Percentiles rank a stretch among this genome's conserved stretches.
phyloP scores from a whole-genome alignment of 768 basidiomycete species.

The Termitomyces sp. region DNA sequence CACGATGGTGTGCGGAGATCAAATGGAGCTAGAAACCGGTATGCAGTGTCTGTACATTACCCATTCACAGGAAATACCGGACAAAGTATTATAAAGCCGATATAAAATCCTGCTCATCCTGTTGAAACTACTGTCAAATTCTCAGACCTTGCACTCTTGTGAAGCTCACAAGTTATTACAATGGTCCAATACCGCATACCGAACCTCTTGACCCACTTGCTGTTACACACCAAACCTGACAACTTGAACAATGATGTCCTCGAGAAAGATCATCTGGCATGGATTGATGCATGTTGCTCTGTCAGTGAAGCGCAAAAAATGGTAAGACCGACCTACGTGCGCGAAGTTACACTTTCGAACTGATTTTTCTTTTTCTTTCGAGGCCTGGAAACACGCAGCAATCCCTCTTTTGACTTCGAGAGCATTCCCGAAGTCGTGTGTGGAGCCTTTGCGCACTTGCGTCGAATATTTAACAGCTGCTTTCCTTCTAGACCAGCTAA shows the following conservation, averaged over 20 bases:
- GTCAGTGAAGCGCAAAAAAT: not conserved
- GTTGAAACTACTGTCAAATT: not conserved
- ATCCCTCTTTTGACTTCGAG: conserved; percentile 4
- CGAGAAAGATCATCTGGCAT: not conserved
- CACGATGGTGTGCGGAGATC: too few relatives aligned
- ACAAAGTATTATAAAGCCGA: too few relatives aligned
- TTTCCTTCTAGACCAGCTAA: conserved; percentile 8
- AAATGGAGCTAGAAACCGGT: too few relatives aligned
- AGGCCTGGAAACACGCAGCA: conserved; percentile 7
- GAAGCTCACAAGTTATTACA: too few relatives aligned
- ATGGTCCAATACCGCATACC: not conserved
- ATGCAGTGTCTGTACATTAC: too few relatives aligned
- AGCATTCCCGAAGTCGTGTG: conserved; percentile 1
- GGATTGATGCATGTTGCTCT: not conserved
- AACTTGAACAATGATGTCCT: not conserved
- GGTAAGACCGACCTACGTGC: not conserved
- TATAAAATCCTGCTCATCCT: not conserved
- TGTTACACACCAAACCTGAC: not conserved
- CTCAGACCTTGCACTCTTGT: not conserved
- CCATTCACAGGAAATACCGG: too few relatives aligned
- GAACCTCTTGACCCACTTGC: not conserved
- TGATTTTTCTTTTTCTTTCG: too few relatives aligned
- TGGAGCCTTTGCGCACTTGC: not conserved
- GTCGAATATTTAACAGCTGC: conserved; percentile 6
- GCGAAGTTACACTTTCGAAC: too few relatives aligned